Conservation (phyloP, 2,329 filamentous ascomycete species). For the Penicillium verrucosum region DNA sequence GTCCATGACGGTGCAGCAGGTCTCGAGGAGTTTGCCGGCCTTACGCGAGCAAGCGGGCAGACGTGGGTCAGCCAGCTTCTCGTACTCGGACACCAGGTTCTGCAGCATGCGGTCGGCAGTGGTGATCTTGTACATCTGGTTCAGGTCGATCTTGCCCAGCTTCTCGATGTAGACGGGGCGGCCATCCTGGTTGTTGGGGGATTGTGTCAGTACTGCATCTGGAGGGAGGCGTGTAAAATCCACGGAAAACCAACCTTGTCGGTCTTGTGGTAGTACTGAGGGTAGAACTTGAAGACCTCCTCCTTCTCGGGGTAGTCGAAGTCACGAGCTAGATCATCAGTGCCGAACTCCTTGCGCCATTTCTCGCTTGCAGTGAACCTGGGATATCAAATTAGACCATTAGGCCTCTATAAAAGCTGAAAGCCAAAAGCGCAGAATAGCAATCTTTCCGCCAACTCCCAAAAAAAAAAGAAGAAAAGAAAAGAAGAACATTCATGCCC, state of each 20-base stretch:
- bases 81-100: constrained; percentile 96
- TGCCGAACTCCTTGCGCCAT: constrained; percentile 83
- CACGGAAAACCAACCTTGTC: constrained; percentile 46
- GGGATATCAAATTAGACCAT: constrained; percentile 14
- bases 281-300: constrained; percentile 85
- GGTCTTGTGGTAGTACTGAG: constrained; percentile 95
- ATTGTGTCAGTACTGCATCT: not conserved
- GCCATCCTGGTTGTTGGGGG: constrained; percentile 65
- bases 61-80: constrained; percentile 89
- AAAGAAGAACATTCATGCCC: not conserved
- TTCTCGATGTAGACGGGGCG: constrained; percentile 97
- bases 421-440: not conserved
- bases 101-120: constrained; percentile 88
- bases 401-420: not conserved
- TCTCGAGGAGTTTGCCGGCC: constrained; percentile 84
- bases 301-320: constrained; percentile 87
- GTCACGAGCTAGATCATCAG: constrained; percentile 73
- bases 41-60: constrained; percentile 95
- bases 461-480: not conserved
- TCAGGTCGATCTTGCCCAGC: constrained; percentile 87
- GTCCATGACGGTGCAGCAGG: constrained; percentile 98
- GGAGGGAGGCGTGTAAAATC: not conserved
- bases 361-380: constrained; percentile 91
- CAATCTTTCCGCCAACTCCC: not conserved
- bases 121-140: constrained; percentile 88